Conservation (phyloP, 1,284 basidiomycete species). For the Kalmanozyma brasiliensis region DNA sequence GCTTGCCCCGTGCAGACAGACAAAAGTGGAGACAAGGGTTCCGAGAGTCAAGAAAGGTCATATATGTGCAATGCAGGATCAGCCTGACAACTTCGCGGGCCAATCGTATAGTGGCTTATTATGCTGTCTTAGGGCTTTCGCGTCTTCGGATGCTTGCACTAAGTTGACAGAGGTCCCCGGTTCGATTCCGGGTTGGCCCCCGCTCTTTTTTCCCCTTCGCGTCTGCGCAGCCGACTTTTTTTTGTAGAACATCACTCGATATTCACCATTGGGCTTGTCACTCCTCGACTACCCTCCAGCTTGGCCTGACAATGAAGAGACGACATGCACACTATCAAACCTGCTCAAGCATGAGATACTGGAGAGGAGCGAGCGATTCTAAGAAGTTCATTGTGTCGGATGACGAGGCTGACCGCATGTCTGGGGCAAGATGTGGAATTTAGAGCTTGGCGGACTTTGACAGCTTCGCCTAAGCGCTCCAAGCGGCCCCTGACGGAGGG, state of each 20-base stretch:
- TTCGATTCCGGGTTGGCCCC: constrained; percentile 56
- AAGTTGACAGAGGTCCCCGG: constrained; percentile 56
- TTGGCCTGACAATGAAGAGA: too few species aligned
- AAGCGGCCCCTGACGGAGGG: neutral
- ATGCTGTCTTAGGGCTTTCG: constrained; percentile 52
- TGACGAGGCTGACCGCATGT: neutral
- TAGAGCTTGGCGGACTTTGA: constrained; percentile 14
- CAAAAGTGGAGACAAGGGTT: neutral
- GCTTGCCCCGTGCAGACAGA: constrained; percentile 11
- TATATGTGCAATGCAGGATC: neutral
- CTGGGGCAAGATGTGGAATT: neutral
- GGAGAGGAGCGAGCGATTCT: too few species aligned
- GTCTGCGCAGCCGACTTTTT: neutral
- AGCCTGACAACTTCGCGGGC: constrained; percentile 9
- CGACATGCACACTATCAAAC: too few species aligned
- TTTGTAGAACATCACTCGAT: constrained; percentile 10
- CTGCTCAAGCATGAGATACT: too few species aligned
- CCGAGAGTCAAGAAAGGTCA: neutral
- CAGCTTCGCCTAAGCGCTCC: constrained; percentile 12
- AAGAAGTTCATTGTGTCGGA: too few species aligned
- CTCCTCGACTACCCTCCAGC: too few species aligned
- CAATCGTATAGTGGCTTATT: constrained; percentile 57
- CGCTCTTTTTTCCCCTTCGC: constrained; percentile 4
- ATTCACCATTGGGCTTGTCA: too few species aligned
- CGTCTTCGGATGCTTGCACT: constrained; percentile 7